Evolutionary conservation across 2,329 filamentous ascomycete species (phyloP).

Genomic region (Pestalotiopsis sp.): DNA sequence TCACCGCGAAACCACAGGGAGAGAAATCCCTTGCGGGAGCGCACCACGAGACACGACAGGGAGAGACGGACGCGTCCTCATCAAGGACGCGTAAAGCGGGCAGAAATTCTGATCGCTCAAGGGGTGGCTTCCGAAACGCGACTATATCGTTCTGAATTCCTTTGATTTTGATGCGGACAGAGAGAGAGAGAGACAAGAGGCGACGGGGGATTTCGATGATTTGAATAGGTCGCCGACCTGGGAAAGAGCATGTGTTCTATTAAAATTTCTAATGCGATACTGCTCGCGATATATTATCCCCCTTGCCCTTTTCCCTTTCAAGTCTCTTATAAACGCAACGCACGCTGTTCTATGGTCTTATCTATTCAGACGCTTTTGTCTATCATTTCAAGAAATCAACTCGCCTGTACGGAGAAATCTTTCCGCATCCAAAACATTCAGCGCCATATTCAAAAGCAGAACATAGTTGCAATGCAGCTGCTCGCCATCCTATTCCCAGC

Average conservation of each 20-base stretch:
- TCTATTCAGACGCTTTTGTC: neutral
- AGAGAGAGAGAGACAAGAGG: too few relatives aligned
- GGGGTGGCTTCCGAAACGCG: neutral
- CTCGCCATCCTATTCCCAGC: conserved; percentile 21
- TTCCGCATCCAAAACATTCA: neutral
- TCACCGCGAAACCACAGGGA: neutral
- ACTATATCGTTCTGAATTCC: neutral
- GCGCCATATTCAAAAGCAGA: neutral
- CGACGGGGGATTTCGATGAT: neutral
- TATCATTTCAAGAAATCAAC: neutral
- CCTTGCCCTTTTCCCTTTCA: neutral
- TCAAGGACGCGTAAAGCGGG: neutral
- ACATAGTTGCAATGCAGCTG: conserved; percentile 20
- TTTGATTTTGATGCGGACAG: neutral
- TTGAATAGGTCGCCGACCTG: neutral
- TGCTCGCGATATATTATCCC: too few relatives aligned
- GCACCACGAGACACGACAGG: too few relatives aligned
- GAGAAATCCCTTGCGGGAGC: too few relatives aligned
- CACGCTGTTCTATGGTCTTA: neutral
- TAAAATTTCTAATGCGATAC: too few relatives aligned
- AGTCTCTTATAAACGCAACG: neutral
- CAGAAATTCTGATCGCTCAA: neutral
- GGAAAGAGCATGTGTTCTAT: neutral
- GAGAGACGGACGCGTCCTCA: neutral
- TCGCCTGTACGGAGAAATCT: neutral